Evolutionary conservation across 345 rosid species (phyloP).

Genomic region (Raphanus raphanistrum): DNA sequence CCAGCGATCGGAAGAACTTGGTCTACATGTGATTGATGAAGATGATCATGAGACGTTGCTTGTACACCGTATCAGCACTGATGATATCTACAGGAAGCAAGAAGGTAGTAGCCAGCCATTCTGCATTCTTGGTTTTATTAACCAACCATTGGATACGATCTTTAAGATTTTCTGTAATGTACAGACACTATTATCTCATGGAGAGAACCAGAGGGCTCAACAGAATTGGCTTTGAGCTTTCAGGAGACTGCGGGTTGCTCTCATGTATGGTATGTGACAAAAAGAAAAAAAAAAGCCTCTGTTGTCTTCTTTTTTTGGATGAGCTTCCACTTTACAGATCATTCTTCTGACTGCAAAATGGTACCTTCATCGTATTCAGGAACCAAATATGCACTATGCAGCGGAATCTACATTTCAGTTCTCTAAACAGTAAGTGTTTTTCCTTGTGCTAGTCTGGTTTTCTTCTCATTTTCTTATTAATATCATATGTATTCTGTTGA

Average conservation of each 20-base stretch:
- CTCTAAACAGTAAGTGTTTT: conserved; percentile 69
- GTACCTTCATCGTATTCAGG: conserved; percentile 36
- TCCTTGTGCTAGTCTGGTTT: not conserved
- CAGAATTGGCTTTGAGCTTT: conserved; percentile 88
- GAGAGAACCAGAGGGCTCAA: conserved; percentile 78
- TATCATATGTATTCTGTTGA: not conserved
- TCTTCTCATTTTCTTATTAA: not conserved
- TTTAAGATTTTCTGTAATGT: not conserved
- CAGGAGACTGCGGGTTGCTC: conserved; percentile 84
- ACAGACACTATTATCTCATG: conserved; percentile 89
- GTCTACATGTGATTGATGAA: conserved; percentile 78
- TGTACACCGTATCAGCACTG: conserved; percentile 73
- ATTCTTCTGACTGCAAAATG: conserved; percentile 23
- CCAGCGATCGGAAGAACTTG: conserved; percentile 83
- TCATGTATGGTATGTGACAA: conserved; percentile 52
- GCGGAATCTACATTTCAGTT: conserved; percentile 64
- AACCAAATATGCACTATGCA: conserved; percentile 70
- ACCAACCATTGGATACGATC: no score
- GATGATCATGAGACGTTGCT: conserved; percentile 82
- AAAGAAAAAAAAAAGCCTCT: no score
- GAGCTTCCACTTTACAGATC: conserved; percentile 4
- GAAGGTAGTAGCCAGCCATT: conserved; percentile 53
- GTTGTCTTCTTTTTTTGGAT: not conserved
- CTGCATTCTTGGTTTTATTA: conserved; percentile 6
- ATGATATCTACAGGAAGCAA: conserved; percentile 82